A percentile compares a stretch with the other conserved stretches of the same genome.
phyloP scores from a whole-genome alignment of 352 stramenopile species.

The Globisporangium takayamanum region DNA sequence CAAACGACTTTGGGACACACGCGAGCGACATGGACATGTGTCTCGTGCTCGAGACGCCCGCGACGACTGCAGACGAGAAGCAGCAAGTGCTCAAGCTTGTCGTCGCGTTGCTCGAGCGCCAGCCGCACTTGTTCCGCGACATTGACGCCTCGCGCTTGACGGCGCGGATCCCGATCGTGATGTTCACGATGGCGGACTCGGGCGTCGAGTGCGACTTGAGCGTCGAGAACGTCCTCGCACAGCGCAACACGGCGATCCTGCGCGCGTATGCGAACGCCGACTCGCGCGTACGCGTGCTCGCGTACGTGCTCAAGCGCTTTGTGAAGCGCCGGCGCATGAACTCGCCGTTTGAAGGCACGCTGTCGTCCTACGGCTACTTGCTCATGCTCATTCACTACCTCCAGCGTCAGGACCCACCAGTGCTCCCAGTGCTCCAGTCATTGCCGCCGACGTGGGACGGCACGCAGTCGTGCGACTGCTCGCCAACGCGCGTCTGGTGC shows the following conservation, averaged over 20 bases:
- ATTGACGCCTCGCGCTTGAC: conserved; percentile 84
- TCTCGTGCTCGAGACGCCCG: conserved; percentile 44
- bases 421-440: conserved; percentile 71
- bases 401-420: conserved; percentile 58
- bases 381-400: conserved; percentile 84
- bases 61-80: conserved; percentile 45
- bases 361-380: conserved; percentile 82
- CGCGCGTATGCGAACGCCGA: conserved; percentile 88
- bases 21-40: conserved; percentile 94
- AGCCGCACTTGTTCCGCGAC: conserved; percentile 56
- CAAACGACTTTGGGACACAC: conserved; percentile 95
- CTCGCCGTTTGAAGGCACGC: conserved; percentile 67
- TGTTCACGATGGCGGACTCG: conserved; percentile 88
- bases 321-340: conserved; percentile 83
- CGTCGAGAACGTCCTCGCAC: conserved; percentile 95
- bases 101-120: conserved; percentile 43
- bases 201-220: conserved; percentile 77
- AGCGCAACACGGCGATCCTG: conserved; percentile 96
- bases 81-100: conserved; percentile 60
- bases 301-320: conserved; percentile 81
- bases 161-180: conserved; percentile 97
- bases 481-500: conserved; percentile 13
- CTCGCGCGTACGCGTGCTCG: conserved; percentile 61
- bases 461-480: conserved; percentile 25
- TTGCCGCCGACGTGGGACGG: conserved; percentile 52